Evolutionary conservation across 495 filamentous ascomycete genomes (phyloP).

Genomic region (Neurospora sp.): DNA sequence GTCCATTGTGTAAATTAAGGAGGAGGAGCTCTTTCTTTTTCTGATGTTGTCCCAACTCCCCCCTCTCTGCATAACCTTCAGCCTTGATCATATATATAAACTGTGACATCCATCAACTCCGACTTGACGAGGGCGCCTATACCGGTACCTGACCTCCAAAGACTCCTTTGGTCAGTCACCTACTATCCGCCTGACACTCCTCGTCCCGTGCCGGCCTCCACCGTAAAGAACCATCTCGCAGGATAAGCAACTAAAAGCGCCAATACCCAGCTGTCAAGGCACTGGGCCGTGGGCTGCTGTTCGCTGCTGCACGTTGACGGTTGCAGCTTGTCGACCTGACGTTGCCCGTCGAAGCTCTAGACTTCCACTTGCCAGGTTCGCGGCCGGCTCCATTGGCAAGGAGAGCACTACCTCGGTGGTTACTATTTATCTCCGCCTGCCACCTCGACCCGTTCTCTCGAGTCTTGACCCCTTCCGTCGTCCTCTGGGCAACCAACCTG

Average conservation of each 20-base stretch:
- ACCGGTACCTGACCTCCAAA: constrained; percentile 1
- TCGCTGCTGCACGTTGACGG: neutral
- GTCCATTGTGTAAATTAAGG: neutral
- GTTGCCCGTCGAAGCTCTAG: neutral
- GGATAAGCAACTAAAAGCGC: neutral
- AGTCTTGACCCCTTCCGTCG: neutral
- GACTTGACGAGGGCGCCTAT: neutral
- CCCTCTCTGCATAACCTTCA: neutral
- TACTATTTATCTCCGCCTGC: neutral
- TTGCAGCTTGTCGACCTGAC: neutral
- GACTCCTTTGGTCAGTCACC: neutral
- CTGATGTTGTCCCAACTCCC: neutral
- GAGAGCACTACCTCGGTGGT: neutral
- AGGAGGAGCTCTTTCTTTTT: neutral
- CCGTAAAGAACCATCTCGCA: neutral
- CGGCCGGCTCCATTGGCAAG: neutral
- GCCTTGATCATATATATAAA: neutral
- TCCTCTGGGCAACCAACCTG: neutral
- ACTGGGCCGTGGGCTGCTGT: neutral
- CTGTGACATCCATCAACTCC: neutral
- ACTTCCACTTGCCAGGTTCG: neutral
- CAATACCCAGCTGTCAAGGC: neutral
- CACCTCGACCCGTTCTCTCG: neutral
- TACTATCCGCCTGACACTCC: neutral
- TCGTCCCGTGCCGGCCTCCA: neutral